Conservation (phyloP, 352 stramenopile genomes). For the Blastocystis sp. region DNA sequence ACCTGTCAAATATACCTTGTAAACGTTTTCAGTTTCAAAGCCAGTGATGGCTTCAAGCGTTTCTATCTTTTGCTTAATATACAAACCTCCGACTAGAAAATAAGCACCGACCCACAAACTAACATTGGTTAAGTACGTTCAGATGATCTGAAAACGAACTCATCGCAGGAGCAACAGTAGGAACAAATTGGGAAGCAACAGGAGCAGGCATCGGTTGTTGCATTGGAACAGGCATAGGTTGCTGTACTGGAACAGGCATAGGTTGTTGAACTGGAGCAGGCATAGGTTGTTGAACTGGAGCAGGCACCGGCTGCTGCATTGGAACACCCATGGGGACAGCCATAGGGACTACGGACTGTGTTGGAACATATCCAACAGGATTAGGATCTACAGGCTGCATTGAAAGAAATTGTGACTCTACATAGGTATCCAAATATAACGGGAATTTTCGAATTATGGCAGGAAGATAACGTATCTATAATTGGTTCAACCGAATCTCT, state of each 20-base stretch:
- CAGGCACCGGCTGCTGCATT: background rate
- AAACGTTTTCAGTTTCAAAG: slow-evolving; percentile 44
- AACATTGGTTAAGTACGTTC: slow-evolving; percentile 12
- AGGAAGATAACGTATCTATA: too few relatives aligned
- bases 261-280: background rate
- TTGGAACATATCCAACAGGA: background rate
- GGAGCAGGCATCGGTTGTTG: background rate
- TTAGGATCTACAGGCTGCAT: background rate
- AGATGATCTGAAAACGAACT: background rate
- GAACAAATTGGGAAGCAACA: background rate
- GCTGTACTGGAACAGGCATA: background rate
- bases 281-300: background rate
- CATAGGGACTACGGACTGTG: background rate
- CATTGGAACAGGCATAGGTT: background rate
- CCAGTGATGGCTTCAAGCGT: slow-evolving; percentile 8
- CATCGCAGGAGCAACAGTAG: background rate
- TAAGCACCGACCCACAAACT: background rate
- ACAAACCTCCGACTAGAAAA: slow-evolving; percentile 36
- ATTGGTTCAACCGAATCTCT: too few relatives aligned
- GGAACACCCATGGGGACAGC: background rate
- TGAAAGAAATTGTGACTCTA: background rate
- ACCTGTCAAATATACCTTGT: slow-evolving; percentile 34
- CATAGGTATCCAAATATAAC: too few relatives aligned
- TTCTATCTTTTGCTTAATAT: slow-evolving; percentile 14
- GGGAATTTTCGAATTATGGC: too few relatives aligned